phyloP scores from a whole-genome alignment of 2,329 filamentous ascomycete genomes.

The Nemania abortiva region DNA sequence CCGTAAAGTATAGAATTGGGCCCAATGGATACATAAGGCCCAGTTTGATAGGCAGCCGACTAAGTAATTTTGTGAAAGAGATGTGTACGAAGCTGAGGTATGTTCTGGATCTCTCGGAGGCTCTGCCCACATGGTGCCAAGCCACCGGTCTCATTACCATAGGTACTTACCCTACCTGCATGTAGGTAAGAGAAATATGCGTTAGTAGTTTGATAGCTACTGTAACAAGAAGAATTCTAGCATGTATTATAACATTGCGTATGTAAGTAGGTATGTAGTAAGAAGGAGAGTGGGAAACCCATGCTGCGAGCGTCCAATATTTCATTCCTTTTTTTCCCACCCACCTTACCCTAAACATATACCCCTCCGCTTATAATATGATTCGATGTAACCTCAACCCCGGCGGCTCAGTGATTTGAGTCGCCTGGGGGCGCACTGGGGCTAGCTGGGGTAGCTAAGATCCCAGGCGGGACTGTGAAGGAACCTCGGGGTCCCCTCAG shows the following conservation, averaged over 20 bases:
- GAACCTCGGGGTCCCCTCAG: constrained; percentile 14
- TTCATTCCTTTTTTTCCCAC: constrained; percentile 10
- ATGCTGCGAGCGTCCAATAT: neutral
- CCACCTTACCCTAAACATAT: constrained; percentile 22
- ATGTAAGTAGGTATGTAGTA: neutral
- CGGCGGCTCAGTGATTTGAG: constrained; percentile 32
- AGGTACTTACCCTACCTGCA: neutral
- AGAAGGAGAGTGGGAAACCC: neutral
- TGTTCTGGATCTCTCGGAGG: neutral
- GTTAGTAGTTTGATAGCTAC: no score
- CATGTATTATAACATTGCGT: no score
- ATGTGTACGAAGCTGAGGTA: neutral
- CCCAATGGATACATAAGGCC: no score
- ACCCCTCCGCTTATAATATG: constrained; percentile 29
- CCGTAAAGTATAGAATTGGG: no score
- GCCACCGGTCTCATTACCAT: neutral
- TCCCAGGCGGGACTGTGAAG: constrained; percentile 19
- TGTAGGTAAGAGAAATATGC: neutral
- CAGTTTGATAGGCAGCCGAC: no score
- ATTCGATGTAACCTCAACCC: constrained; percentile 37
- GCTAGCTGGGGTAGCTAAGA: constrained; percentile 27
- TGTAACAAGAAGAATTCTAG: neutral
- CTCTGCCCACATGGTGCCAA: constrained; percentile 21
- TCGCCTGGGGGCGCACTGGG: constrained; percentile 29
- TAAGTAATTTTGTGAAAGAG: neutral